These are phyloP conservation scores for Cryptococcus amylolentus DNA, from an alignment of 1,284 basidiomycete species.

Conservation along the genomic window DNA sequence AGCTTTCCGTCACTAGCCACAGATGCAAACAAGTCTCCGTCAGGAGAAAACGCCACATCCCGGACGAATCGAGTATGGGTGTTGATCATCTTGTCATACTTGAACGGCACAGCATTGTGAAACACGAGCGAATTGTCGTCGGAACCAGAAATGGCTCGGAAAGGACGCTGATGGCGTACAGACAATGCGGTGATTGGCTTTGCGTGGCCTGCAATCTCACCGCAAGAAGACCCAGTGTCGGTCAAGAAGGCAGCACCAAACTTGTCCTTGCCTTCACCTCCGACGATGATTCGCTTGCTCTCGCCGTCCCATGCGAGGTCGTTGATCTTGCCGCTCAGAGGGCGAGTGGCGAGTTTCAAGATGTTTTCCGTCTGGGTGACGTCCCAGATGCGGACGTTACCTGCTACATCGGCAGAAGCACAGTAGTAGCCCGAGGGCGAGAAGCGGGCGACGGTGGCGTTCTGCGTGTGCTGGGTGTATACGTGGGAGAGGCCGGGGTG, in stretches of 20 bases:
- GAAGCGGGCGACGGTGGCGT: slow-evolving; percentile 82
- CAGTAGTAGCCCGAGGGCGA: slow-evolving; percentile 94
- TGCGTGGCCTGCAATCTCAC: slow-evolving; percentile 90
- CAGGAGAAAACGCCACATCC: slow-evolving; percentile 77
- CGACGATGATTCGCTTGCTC: slow-evolving; percentile 90
- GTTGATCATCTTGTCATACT: slow-evolving; percentile 84
- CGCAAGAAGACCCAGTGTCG: slow-evolving; percentile 81
- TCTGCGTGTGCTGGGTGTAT: slow-evolving; percentile 67
- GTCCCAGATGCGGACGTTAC: slow-evolving; percentile 90
- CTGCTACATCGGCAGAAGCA: slow-evolving; percentile 77
- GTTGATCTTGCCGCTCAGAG: slow-evolving; percentile 78
- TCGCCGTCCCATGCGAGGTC: slow-evolving; percentile 97
- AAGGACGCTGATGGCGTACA: slow-evolving; percentile 86
- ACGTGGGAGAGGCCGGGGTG: slow-evolving; percentile 39
- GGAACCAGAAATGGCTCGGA: slow-evolving; percentile 79
- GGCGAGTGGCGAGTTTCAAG: slow-evolving; percentile 79
- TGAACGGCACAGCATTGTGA: slow-evolving; percentile 75
- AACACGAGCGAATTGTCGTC: slow-evolving; percentile 82
- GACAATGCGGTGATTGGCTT: slow-evolving; percentile 90
- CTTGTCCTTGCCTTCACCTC: slow-evolving; percentile 92
- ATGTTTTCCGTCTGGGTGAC: slow-evolving; percentile 79
- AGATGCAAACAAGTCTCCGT: slow-evolving; percentile 79
- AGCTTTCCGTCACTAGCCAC: slow-evolving; percentile 86
- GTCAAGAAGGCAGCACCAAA: slow-evolving; percentile 85
- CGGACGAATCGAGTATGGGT: slow-evolving; percentile 94